Base-by-base conservation (phyloP, 106 monocot species). In the Acorus gramineus region DNA sequence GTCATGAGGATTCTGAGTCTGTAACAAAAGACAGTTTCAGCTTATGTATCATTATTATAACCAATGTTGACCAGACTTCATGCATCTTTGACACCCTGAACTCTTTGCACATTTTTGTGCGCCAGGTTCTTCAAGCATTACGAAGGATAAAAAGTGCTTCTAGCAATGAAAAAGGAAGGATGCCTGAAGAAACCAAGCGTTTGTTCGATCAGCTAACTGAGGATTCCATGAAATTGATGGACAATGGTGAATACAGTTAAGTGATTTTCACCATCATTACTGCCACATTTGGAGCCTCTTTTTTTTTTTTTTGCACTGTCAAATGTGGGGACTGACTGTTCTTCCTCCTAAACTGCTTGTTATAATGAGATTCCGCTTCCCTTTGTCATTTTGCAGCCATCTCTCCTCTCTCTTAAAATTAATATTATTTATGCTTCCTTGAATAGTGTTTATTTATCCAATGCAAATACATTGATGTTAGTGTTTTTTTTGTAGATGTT, bases 221-320 rank as follows among this genome's bases (percentile, higher is more conserved):
- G 71, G 75, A 80, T 81, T 91, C 98, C 53, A 84, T 98, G 98
- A 98, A 92, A 71, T 77, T 98, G 11, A 81, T 98, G 98, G 98
- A 92, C 77, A 89, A 86, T 78, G 98, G 98, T 11, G 98, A 98
- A 57, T 98, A 88, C 71, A 79, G 98, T 92, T 79, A 77, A 67
- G 81, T 77, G 47, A 28, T 0, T 28, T 28, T 28, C 28, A 28
- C 1, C 28, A 28, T 28, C 28, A 28, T 28, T 28, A 28, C 28
- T 28, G 28, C 28, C 28, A 28, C 28, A 28, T 28, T 28, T 28
- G 28, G 28, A 28, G 28, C 28, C 28, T 1, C 28, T 1, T 1
- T 28, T 28, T 28, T 1, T 28, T 28, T 28, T 28, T 28, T 28
- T 28, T 28, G 28, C 28, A 28, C 28, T 28, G 0, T 28, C 28